Conservation (phyloP, 1,139 yeast species). For the Debaryomyces nepalensis region DNA sequence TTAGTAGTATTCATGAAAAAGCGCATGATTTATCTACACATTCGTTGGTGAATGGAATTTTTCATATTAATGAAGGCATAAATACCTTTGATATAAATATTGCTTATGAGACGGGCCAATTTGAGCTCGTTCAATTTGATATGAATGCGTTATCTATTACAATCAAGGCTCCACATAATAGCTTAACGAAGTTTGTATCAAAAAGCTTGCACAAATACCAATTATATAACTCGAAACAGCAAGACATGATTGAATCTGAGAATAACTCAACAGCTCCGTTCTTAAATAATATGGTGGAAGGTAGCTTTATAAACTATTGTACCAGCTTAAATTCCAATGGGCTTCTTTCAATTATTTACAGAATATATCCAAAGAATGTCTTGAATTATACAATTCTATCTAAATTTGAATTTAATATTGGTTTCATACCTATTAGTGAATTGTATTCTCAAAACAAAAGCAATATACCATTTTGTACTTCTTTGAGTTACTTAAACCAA, state of each 20-base stretch:
- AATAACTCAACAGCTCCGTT: conserved; percentile 22
- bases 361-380: conserved; percentile 34
- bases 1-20: not conserved
- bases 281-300: conserved; percentile 32
- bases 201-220: conserved; percentile 33
- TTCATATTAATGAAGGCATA: conserved; percentile 1
- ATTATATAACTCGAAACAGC: conserved; percentile 27
- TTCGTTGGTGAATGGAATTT: conserved; percentile 14
- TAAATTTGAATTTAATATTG: conserved; percentile 30
- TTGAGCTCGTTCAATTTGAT: conserved; percentile 24
- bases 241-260: conserved; percentile 21
- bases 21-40: conserved; percentile 1
- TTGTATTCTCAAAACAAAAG: not conserved
- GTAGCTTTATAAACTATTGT: conserved; percentile 34
- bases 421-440: conserved; percentile 21
- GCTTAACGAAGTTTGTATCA: conserved; percentile 24
- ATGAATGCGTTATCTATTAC: conserved; percentile 14
- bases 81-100: conserved; percentile 16
- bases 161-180: conserved; percentile 19
- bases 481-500: conserved; percentile 24
- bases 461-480: conserved; percentile 15
- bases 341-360: conserved; percentile 30
- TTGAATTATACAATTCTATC: conserved; percentile 37
- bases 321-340: conserved; percentile 26
- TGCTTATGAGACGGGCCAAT: conserved; percentile 36